phyloP scores from a whole-genome alignment of 306 rosid species.

The Aeschynomene evenia region DNA sequence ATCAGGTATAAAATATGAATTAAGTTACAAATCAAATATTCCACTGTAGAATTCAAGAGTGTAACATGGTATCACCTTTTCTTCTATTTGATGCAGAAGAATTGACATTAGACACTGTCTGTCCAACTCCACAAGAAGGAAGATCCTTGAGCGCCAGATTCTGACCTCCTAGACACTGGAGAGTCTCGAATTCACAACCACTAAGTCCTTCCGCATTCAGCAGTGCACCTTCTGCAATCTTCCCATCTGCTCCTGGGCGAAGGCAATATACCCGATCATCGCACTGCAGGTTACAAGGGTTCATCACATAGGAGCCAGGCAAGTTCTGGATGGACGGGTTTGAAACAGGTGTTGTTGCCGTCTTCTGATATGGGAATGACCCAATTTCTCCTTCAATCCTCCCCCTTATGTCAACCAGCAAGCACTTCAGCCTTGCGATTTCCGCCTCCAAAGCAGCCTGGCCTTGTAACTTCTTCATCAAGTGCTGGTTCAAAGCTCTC shows the following conservation, averaged over 20 bases:
- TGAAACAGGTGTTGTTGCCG: slow-evolving; percentile 29
- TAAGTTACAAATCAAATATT: slow-evolving; percentile 1
- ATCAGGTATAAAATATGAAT: neutral
- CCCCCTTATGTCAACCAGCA: slow-evolving; percentile 95
- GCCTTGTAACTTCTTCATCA: slow-evolving; percentile 82
- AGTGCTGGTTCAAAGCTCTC: slow-evolving; percentile 78
- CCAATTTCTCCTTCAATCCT: slow-evolving; percentile 99
- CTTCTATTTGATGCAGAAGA: slow-evolving; percentile 53
- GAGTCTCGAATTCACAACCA: slow-evolving; percentile 82
- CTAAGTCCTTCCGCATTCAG: slow-evolving; percentile 49
- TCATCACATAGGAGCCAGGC: slow-evolving; percentile 59
- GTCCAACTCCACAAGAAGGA: slow-evolving; percentile 57
- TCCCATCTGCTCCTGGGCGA: slow-evolving; percentile 59
- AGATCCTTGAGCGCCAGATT: slow-evolving; percentile 59
- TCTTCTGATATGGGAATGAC: slow-evolving; percentile 79
- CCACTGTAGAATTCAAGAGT: neutral
- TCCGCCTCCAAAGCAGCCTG: slow-evolving; percentile 93
- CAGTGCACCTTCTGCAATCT: slow-evolving; percentile 41
- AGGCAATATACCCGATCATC: slow-evolving; percentile 77
- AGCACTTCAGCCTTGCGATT: slow-evolving; percentile 86
- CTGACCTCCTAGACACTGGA: slow-evolving; percentile 69
- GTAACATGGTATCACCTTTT: slow-evolving; percentile 46
- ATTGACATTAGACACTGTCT: slow-evolving; percentile 40
- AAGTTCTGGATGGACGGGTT: slow-evolving; percentile 35
- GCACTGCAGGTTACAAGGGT: slow-evolving; percentile 87